A percentile compares a stretch with the other conserved stretches of the same genome.
These are phyloP conservation scores for Paecilomyces niveus DNA, from an alignment of 2,329 filamentous ascomycete genomes.

Conservation along the genomic window DNA sequence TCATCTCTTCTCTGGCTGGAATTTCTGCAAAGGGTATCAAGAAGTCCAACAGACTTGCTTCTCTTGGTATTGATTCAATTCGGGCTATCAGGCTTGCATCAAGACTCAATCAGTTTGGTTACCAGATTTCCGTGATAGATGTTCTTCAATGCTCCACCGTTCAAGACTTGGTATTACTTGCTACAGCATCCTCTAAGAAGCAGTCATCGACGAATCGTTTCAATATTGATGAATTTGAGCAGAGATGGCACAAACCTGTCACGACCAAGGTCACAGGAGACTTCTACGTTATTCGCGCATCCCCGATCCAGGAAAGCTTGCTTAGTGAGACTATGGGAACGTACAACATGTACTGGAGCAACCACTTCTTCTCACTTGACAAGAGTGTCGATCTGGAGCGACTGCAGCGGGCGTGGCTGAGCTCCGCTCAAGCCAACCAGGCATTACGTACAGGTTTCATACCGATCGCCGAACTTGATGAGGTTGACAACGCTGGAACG, in stretches of 20 bases:
- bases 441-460: slow-evolving; percentile 32
- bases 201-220: slow-evolving; percentile 3
- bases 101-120: slow-evolving; percentile 16
- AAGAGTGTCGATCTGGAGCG: slow-evolving; percentile 17
- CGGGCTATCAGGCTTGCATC: slow-evolving; percentile 22
- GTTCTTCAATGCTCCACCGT: slow-evolving; percentile 22
- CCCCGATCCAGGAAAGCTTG: slow-evolving; percentile 32
- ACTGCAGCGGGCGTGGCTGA: slow-evolving; percentile 26
- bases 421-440: slow-evolving; percentile 21
- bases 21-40: slow-evolving; percentile 14
- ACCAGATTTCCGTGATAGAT: slow-evolving; percentile 20
- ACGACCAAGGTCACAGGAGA: slow-evolving; percentile 10
- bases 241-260: slow-evolving; percentile 12
- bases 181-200: slow-evolving; percentile 1
- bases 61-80: slow-evolving; percentile 25
- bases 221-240: slow-evolving; percentile 16
- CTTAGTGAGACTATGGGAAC: slow-evolving; percentile 34
- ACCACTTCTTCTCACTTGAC: slow-evolving; percentile 28
- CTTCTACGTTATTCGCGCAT: slow-evolving; percentile 20
- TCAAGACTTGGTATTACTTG: slow-evolving; percentile 16
- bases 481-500: background rate
- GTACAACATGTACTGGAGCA: slow-evolving; percentile 33
- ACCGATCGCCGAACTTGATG: slow-evolving; percentile 19
- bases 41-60: slow-evolving; percentile 15
- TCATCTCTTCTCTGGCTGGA: slow-evolving; percentile 15